A percentile compares a stretch with the other conserved stretches of the same genome.
phyloP scores from a whole-genome alignment of 1,139 yeast genomes.

The Williopsis jadinii region DNA sequence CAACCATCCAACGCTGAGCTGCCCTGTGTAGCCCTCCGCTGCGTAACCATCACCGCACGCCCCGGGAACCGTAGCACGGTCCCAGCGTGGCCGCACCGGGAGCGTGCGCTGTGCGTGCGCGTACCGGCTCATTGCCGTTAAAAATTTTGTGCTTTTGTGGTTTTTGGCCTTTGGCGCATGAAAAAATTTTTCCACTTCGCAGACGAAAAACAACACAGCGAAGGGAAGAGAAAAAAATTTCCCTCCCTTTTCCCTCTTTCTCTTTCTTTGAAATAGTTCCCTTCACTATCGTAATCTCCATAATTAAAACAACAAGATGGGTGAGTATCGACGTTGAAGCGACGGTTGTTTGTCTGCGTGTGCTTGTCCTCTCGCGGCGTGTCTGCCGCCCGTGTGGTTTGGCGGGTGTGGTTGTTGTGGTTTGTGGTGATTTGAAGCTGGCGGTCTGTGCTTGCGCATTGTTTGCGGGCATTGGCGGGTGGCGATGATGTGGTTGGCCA shows the following conservation, averaged over 20 bases:
- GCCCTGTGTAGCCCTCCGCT: neutral
- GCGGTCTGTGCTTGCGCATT: too few relatives aligned
- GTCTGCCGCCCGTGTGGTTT: too few relatives aligned
- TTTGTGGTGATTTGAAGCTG: too few relatives aligned
- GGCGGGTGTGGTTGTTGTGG: too few relatives aligned
- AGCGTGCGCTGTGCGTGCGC: neutral
- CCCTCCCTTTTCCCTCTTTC: conserved; percentile 1
- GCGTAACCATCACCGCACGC: neutral
- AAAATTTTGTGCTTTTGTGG: too few relatives aligned
- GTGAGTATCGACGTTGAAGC: conserved; percentile 12
- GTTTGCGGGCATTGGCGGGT: too few relatives aligned
- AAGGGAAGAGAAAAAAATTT: too few relatives aligned
- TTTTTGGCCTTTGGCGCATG: conserved; percentile 3
- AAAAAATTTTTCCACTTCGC: conserved; percentile 11
- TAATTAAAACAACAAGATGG: conserved; percentile 18
- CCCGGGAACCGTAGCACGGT: neutral
- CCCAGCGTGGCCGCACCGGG: neutral
- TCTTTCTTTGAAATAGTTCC: conserved; percentile 2
- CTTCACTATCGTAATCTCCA: too few relatives aligned
- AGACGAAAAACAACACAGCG: too few relatives aligned
- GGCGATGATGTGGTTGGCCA: too few relatives aligned
- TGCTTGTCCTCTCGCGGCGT: too few relatives aligned
- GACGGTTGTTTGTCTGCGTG: neutral
- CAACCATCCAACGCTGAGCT: neutral
- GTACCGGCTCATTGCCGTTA: too few relatives aligned